Percentiles rank a stretch among this genome's conserved stretches.
phyloP scores from a whole-genome alignment of 768 basidiomycete genomes.

The Glaciozyma antarctica region DNA sequence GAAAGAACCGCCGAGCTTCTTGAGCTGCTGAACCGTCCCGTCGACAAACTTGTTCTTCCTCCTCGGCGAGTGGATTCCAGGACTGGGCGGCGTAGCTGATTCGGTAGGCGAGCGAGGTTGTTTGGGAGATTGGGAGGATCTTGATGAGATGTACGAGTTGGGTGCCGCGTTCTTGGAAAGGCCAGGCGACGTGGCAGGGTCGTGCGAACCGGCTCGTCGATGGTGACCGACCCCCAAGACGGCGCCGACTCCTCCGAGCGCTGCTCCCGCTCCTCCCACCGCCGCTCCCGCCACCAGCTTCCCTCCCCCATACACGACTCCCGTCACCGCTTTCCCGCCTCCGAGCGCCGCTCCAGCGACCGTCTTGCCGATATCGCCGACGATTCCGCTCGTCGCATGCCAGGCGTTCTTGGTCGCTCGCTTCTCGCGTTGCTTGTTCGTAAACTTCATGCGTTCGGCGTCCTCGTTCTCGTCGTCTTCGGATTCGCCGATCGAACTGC shows the following conservation, averaged over 20 bases:
- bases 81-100: not conserved
- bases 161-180: not conserved
- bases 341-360: not conserved
- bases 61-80: not conserved
- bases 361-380: conserved; percentile 2
- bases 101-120: not conserved
- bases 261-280: not conserved
- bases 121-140: not conserved
- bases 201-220: not conserved
- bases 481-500: conserved; percentile 34
- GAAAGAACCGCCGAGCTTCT: conserved; percentile 27
- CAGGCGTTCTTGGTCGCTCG: conserved; percentile 19
- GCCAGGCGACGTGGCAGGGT: not conserved
- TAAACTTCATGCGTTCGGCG: conserved; percentile 28
- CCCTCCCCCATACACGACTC: not conserved
- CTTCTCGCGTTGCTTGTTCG: conserved; percentile 32
- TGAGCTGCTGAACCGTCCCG: conserved; percentile 23
- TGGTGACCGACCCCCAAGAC: not conserved
- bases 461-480: conserved; percentile 34
- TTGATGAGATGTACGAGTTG: not conserved
- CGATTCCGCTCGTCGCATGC: conserved; percentile 5
- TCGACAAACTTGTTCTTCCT: conserved; percentile 12
- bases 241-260: not conserved
- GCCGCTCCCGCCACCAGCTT: not conserved
- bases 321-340: not conserved